These are phyloP conservation scores for Theileria equi DNA, from an alignment of 169 alveolate genomes.

Conservation along the genomic window DNA sequence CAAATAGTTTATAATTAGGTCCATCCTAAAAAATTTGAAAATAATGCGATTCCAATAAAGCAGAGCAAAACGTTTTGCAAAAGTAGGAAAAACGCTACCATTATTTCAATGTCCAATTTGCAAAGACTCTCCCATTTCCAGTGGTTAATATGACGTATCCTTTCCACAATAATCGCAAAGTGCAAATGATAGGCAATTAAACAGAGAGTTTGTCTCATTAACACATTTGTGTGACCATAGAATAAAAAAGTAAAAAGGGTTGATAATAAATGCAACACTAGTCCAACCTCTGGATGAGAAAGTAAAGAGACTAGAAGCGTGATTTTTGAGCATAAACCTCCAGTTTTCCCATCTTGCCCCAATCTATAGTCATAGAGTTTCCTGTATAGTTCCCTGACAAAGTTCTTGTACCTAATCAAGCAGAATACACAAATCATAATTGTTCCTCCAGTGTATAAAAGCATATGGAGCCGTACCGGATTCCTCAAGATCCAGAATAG, in stretches of 20 bases:
- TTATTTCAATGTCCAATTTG: neutral
- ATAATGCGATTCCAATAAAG: conserved; percentile 40
- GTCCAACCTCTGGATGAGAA: conserved; percentile 37
- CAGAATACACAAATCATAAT: neutral
- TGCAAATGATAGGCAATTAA: conserved; percentile 11
- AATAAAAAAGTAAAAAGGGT: conserved; percentile 24
- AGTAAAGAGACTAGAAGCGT: too few relatives aligned
- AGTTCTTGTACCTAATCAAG: neutral
- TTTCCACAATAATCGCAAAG: conserved; percentile 23
- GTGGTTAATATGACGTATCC: neutral
- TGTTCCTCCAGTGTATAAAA: conserved; percentile 13
- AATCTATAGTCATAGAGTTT: too few relatives aligned
- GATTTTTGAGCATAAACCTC: too few relatives aligned
- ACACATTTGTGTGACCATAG: conserved; percentile 42
- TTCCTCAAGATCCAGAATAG: conserved; percentile 55
- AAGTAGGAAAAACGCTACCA: neutral
- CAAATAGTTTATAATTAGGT: conserved; percentile 13
- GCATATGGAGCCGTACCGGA: conserved; percentile 30
- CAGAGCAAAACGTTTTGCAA: conserved; percentile 26
- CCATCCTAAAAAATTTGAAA: conserved; percentile 56
- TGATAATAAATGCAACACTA: conserved; percentile 20
- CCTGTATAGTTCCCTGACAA: conserved; percentile 4
- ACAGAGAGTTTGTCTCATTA: conserved; percentile 40
- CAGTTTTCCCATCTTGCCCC: too few relatives aligned
- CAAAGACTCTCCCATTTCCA: neutral